phyloP scores from a whole-genome alignment of 768 basidiomycete genomes.

The Phallus indusiatus region DNA sequence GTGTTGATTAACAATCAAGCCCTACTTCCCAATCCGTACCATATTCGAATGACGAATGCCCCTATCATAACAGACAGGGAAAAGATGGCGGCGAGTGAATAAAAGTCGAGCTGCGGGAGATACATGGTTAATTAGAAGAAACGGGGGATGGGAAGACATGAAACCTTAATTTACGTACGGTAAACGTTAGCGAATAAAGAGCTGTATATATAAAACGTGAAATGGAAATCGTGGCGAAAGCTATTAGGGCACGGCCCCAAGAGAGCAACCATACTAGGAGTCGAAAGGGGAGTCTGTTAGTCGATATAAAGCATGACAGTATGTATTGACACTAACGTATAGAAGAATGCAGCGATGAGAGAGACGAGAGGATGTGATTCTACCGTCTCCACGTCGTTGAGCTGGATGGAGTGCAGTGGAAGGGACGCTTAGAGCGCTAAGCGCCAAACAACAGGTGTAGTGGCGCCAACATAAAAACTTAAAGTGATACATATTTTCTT shows the following conservation, averaged over 20 bases:
- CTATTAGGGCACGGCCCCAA: constrained; percentile 63
- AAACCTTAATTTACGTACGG: constrained; percentile 39
- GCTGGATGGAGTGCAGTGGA: too few species aligned
- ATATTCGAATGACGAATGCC: constrained; percentile 70
- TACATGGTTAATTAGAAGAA: constrained; percentile 8
- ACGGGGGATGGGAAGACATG: not conserved
- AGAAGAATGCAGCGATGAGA: constrained; percentile 72
- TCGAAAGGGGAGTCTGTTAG: constrained; percentile 11
- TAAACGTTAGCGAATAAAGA: constrained; percentile 82
- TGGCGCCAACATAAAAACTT: too few species aligned
- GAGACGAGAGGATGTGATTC: constrained; percentile 66
- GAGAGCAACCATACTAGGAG: constrained; percentile 72
- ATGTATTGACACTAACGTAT: constrained; percentile 47
- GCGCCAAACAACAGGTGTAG: too few species aligned
- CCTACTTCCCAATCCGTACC: constrained; percentile 16
- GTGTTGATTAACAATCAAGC: constrained; percentile 31
- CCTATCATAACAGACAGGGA: constrained; percentile 52
- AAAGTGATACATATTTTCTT: too few species aligned
- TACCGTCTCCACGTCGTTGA: not conserved
- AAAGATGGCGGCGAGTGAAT: constrained; percentile 78
- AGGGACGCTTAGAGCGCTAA: too few species aligned
- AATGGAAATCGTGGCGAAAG: constrained; percentile 74
- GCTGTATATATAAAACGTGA: constrained; percentile 71
- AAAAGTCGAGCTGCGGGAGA: constrained; percentile 70
- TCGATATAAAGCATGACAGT: constrained; percentile 4